A percentile compares a stretch with the other conserved stretches of the same genome.
Evolutionary conservation across 192 early-diverging fungal genomes (phyloP).

Genomic region (Pecoramyces ruminantium): DNA sequence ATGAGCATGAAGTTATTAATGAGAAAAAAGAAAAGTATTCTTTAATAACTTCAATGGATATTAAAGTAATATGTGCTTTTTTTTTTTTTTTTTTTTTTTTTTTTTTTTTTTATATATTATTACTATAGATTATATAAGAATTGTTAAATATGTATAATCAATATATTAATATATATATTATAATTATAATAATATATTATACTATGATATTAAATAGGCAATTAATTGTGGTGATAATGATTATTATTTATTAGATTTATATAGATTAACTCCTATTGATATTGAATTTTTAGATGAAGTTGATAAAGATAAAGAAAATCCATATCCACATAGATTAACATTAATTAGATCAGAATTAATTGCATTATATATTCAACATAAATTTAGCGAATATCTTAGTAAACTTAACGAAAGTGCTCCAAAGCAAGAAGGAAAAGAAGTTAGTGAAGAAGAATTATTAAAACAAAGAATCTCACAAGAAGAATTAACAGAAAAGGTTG

Average conservation of each 20-base stretch:
- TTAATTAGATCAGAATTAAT: conserved; percentile 78
- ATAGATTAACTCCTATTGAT: conserved; percentile 80
- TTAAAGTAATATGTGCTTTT: conserved; percentile 52
- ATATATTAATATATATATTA: background rate
- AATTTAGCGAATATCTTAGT: conserved; percentile 32
- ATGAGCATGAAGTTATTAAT: conserved; percentile 60
- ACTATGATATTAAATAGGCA: too few species aligned
- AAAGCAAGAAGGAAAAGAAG: conserved; percentile 9
- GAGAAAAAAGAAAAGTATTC: conserved; percentile 35
- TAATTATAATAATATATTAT: background rate
- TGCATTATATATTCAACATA: conserved; percentile 66
- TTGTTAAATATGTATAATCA: too few species aligned
- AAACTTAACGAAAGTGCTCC: conserved; percentile 2
- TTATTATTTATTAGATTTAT: conserved; percentile 83
- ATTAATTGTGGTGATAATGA: conserved; percentile 80
- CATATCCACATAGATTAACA: conserved; percentile 73
- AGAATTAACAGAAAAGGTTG: conserved; percentile 3
- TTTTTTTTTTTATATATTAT: too few species aligned
- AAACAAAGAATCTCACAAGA: conserved; percentile 1
- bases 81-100: too few species aligned
- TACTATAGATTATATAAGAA: too few species aligned
- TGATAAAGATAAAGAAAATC: conserved; percentile 40
- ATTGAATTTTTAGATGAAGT: conserved; percentile 51
- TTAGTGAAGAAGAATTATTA: conserved; percentile 1
- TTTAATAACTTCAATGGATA: conserved; percentile 70